These are phyloP conservation scores for Dillenia turbinata DNA, from an alignment of 164 flowering plant species.

Conservation along the genomic window DNA sequence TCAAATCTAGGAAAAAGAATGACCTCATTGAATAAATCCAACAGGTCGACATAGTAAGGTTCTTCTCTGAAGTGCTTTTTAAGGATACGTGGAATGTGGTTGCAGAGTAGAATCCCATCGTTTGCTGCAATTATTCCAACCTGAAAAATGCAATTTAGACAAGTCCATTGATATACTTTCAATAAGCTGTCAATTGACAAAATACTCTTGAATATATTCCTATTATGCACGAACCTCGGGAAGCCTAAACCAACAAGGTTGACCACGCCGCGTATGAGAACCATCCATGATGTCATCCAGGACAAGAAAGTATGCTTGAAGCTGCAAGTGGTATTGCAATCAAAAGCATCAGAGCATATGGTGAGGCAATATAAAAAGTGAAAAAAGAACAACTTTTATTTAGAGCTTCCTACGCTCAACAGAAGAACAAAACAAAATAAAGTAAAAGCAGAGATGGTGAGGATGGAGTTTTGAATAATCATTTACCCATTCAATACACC, in stretches of 20 bases:
- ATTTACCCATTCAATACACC: slow-evolving; percentile 97
- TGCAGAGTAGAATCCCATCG: slow-evolving; percentile 85
- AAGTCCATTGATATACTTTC: not conserved
- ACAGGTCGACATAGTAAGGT: slow-evolving; percentile 83
- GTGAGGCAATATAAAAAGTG: too few relatives aligned
- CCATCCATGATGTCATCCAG: slow-evolving; percentile 96
- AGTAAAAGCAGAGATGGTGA: too few relatives aligned
- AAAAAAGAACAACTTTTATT: too few relatives aligned
- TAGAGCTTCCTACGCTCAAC: too few relatives aligned
- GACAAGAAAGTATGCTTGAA: slow-evolving; percentile 94
- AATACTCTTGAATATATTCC: not conserved
- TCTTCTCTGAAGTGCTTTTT: slow-evolving; percentile 71
- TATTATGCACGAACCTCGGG: slow-evolving; percentile 48
- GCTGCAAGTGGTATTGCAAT: slow-evolving; percentile 42
- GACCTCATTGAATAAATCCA: slow-evolving; percentile 96
- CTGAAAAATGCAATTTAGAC: slow-evolving; percentile 26
- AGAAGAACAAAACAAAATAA: too few relatives aligned
- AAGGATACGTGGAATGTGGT: slow-evolving; percentile 80
- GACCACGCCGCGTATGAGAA: slow-evolving; percentile 88
- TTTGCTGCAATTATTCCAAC: slow-evolving; percentile 91
- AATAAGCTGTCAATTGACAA: too few relatives aligned
- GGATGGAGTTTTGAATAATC: not conserved
- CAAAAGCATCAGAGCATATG: not conserved
- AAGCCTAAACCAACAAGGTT: slow-evolving; percentile 87
- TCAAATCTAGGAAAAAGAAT: slow-evolving; percentile 3